phyloP scores from a whole-genome alignment of 1,139 yeast species.

The Scheffersomyces cryptocercus region DNA sequence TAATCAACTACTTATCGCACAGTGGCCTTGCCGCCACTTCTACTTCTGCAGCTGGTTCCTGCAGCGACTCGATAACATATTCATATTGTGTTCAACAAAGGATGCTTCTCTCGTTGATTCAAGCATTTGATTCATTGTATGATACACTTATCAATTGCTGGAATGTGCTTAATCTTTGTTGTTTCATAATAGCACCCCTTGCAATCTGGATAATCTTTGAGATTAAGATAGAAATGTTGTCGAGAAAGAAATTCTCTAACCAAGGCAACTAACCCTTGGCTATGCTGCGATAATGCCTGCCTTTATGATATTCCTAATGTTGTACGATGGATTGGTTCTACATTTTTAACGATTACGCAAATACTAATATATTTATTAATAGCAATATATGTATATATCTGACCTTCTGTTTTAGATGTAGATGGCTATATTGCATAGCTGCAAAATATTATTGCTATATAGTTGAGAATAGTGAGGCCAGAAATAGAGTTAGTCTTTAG shows the following conservation, averaged over 20 bases:
- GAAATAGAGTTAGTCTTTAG: too few relatives aligned
- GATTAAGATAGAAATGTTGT: constrained; percentile 9
- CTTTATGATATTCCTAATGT: too few relatives aligned
- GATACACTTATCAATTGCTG: constrained; percentile 18
- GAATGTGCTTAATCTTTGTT: constrained; percentile 21
- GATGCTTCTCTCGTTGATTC: constrained; percentile 5
- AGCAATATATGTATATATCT: too few relatives aligned
- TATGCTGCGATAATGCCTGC: too few relatives aligned
- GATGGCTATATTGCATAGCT: too few relatives aligned
- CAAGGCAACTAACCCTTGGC: too few relatives aligned
- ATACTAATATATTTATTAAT: too few relatives aligned
- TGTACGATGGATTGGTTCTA: too few relatives aligned
- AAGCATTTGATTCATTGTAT: constrained; percentile 8
- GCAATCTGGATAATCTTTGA: constrained; percentile 25
- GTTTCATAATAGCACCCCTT: constrained; percentile 29
- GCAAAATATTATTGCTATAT: too few relatives aligned
- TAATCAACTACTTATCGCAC: constrained; percentile 19
- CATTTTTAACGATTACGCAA: too few relatives aligned
- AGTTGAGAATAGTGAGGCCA: too few relatives aligned
- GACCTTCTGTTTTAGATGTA: too few relatives aligned
- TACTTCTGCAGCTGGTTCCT: constrained; percentile 1
- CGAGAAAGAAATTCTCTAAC: background rate
- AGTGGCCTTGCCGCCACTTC: constrained; percentile 6
- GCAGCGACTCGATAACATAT: background rate
- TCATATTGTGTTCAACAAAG: constrained; percentile 4